phyloP scores from a whole-genome alignment of 2,329 filamentous ascomycete species.

The Neofusicoccum ribis region DNA sequence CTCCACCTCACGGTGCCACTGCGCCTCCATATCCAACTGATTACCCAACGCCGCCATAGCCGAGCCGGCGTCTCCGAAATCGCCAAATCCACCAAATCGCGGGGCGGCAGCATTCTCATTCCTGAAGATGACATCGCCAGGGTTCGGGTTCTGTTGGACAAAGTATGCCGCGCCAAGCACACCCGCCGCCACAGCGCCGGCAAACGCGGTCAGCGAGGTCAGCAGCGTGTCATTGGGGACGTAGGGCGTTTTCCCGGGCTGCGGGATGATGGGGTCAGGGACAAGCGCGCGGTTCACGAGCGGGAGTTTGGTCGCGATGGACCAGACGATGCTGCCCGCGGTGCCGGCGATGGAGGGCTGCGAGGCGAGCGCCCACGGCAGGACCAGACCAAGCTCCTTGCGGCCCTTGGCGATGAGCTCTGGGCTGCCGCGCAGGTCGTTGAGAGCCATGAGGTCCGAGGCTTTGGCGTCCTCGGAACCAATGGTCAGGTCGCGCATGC shows the following conservation, averaged over 20 bases:
- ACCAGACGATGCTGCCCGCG: not conserved
- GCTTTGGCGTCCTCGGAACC: not conserved
- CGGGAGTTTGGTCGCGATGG: not conserved
- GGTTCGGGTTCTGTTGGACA: constrained; percentile 11
- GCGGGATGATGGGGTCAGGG: not conserved
- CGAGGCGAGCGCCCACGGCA: constrained; percentile 19
- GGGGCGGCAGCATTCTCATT: not conserved
- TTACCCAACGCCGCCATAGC: constrained; percentile 22
- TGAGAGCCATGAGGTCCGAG: constrained; percentile 14
- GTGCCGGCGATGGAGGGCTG: not conserved
- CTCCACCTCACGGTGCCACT: constrained; percentile 7
- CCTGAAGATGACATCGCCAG: constrained; percentile 13
- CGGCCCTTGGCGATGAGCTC: constrained; percentile 11
- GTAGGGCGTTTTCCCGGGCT: not conserved
- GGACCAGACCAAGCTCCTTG: constrained; percentile 7
- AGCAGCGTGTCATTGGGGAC: not conserved
- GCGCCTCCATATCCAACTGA: constrained; percentile 19
- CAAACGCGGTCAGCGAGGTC: not conserved
- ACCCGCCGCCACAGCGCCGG: not conserved
- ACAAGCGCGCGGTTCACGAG: not conserved
- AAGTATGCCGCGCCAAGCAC: not conserved
- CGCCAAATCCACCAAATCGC: not conserved
- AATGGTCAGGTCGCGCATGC: constrained; percentile 24
- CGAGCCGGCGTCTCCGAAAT: constrained; percentile 22
- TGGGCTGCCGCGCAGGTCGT: constrained; percentile 14